phyloP scores from a whole-genome alignment of 768 basidiomycete species.

The Amyloporia xantha region DNA sequence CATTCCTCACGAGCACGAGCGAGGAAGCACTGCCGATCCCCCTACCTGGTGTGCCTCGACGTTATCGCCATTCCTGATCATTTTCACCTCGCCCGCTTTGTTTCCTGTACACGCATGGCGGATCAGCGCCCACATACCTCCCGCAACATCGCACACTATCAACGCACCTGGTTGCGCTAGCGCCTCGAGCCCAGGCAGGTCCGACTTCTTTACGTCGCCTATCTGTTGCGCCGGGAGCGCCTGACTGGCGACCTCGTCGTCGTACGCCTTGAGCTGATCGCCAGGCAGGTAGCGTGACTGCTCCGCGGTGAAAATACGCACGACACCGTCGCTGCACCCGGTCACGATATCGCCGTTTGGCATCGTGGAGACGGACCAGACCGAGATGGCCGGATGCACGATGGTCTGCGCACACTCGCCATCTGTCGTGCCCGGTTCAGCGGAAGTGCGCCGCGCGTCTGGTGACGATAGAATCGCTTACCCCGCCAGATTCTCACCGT shows the following conservation, averaged over 20 bases:
- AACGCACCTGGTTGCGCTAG: slow-evolving; percentile 60
- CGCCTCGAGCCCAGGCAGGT: slow-evolving; percentile 84
- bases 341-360: slow-evolving; percentile 90
- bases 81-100: slow-evolving; percentile 89
- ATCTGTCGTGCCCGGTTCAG: slow-evolving; percentile 37
- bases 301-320: slow-evolving; percentile 78
- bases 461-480: slow-evolving; percentile 26
- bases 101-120: slow-evolving; percentile 58
- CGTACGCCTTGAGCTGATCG: slow-evolving; percentile 60
- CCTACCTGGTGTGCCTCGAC: slow-evolving; percentile 90
- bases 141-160: background rate
- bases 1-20: background rate
- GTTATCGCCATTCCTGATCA: slow-evolving; percentile 72
- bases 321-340: slow-evolving; percentile 81
- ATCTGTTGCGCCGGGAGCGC: slow-evolving; percentile 81
- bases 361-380: slow-evolving; percentile 88
- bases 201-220: slow-evolving; percentile 88
- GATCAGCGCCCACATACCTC: slow-evolving; percentile 1
- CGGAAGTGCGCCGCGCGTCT: background rate
- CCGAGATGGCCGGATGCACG: slow-evolving; percentile 92
- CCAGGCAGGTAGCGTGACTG: slow-evolving; percentile 69
- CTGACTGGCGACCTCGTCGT: slow-evolving; percentile 70
- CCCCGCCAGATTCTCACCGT: slow-evolving; percentile 89
- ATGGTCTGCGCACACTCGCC: slow-evolving; percentile 87
- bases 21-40: background rate